Conservation (phyloP, 2,329 filamentous ascomycete species). For the Aspergillus chevalieri region DNA sequence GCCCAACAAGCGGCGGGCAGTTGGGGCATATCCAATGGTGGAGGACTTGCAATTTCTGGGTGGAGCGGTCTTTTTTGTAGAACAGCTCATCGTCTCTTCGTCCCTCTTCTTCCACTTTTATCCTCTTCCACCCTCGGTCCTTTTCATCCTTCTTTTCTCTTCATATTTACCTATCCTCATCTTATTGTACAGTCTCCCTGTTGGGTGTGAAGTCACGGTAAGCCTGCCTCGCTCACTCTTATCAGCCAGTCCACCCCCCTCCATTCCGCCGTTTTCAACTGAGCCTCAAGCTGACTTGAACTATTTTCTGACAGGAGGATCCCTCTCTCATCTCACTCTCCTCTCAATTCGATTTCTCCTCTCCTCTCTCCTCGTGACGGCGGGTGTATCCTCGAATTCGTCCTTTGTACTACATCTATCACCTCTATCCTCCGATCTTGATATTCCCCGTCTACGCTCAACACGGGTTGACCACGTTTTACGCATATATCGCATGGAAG, state of each 20-base stretch:
- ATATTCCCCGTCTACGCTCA: neutral
- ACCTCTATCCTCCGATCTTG: neutral
- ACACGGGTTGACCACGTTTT: neutral
- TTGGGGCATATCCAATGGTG: too few relatives aligned
- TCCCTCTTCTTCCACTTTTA: too few relatives aligned
- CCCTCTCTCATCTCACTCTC: neutral
- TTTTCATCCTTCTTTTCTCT: too few relatives aligned
- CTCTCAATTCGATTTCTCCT: neutral
- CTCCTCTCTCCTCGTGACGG: neutral
- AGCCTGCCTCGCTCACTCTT: too few relatives aligned
- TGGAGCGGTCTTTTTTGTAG: too few relatives aligned
- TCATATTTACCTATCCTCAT: too few relatives aligned
- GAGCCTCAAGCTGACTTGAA: neutral
- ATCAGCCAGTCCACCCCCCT: neutral
- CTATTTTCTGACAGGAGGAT: neutral
- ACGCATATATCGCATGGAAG: slow-evolving; percentile 7
- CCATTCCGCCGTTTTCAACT: neutral
- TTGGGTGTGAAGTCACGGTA: too few relatives aligned
- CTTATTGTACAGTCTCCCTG: too few relatives aligned
- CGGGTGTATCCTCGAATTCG: neutral
- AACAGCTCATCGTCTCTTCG: too few relatives aligned
- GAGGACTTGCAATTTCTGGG: too few relatives aligned
- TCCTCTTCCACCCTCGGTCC: too few relatives aligned
- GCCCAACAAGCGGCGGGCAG: too few relatives aligned
- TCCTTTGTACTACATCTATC: neutral